phyloP scores from a whole-genome alignment of 148 eudicot genomes.

The Fagopyrum homotropicum region DNA sequence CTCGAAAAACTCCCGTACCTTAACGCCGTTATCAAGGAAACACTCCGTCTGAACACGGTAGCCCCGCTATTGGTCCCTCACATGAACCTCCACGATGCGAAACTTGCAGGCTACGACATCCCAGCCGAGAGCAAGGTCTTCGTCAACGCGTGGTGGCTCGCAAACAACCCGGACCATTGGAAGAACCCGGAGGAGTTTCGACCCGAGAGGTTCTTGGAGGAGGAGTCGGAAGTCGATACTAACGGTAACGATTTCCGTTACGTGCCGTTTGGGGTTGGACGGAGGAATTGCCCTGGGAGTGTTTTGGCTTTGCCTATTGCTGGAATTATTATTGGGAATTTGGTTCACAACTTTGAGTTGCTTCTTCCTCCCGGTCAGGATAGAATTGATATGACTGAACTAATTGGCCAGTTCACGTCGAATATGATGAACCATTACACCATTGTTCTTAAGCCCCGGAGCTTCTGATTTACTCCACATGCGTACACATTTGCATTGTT shows the following conservation, averaged over 20 bases:
- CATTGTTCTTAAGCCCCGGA: slow-evolving; percentile 17
- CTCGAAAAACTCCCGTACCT: slow-evolving; percentile 42
- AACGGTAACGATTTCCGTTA: slow-evolving; percentile 51
- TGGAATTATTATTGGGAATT: slow-evolving; percentile 30
- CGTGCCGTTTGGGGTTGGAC: slow-evolving; percentile 63
- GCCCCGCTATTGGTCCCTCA: slow-evolving; percentile 66
- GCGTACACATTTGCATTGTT: too few relatives aligned
- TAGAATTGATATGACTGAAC: slow-evolving; percentile 43
- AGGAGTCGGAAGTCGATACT: slow-evolving; percentile 44
- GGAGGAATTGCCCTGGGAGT: slow-evolving; percentile 73
- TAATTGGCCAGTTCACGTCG: slow-evolving; percentile 65
- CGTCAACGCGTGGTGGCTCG: slow-evolving; percentile 78
- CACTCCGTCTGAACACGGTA: slow-evolving; percentile 44
- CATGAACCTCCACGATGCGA: slow-evolving; percentile 65
- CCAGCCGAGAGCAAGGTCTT: slow-evolving; percentile 56
- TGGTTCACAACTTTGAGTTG: slow-evolving; percentile 48
- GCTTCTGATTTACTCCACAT: neutral
- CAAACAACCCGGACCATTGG: slow-evolving; percentile 63
- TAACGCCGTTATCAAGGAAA: slow-evolving; percentile 52
- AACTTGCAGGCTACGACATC: slow-evolving; percentile 49
- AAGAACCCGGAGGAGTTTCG: slow-evolving; percentile 42
- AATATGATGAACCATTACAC: slow-evolving; percentile 56
- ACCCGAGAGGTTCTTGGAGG: slow-evolving; percentile 61
- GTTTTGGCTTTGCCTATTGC: slow-evolving; percentile 60
- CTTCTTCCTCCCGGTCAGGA: slow-evolving; percentile 31